Conservation (phyloP, 805 yeast species). For the Candida andamanensis region DNA sequence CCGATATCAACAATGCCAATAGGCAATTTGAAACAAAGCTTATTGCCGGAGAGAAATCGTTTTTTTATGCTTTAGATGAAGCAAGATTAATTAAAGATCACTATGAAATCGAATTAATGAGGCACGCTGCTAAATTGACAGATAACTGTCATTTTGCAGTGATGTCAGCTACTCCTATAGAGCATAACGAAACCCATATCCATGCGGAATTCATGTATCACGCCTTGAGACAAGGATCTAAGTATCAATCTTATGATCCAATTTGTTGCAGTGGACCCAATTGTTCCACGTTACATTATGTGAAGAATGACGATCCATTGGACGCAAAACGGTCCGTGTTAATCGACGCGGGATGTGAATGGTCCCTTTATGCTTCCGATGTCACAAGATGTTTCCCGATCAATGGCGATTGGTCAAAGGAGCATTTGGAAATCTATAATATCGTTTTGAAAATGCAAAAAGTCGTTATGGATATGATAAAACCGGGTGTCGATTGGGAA, state of each 20-base stretch:
- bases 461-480: slow-evolving; percentile 62
- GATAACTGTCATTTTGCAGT: slow-evolving; percentile 88
- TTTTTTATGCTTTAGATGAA: slow-evolving; percentile 77
- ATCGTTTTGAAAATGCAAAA: slow-evolving; percentile 80
- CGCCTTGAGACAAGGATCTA: slow-evolving; percentile 90
- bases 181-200: slow-evolving; percentile 80
- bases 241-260: slow-evolving; percentile 86
- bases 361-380: slow-evolving; percentile 89
- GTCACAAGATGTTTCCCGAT: slow-evolving; percentile 95
- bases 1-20: slow-evolving; percentile 49
- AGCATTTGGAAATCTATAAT: slow-evolving; percentile 77
- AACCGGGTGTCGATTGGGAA: slow-evolving; percentile 85
- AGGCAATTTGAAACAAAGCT: slow-evolving; percentile 32
- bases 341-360: slow-evolving; percentile 96
- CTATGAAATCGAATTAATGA: slow-evolving; percentile 71
- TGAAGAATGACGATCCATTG: slow-evolving; percentile 58
- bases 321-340: slow-evolving; percentile 63
- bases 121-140: slow-evolving; percentile 76
- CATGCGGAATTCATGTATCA: slow-evolving; percentile 96
- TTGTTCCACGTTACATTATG: slow-evolving; percentile 87
- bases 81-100: slow-evolving; percentile 79
- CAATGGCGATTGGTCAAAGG: slow-evolving; percentile 82
- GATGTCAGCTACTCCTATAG: slow-evolving; percentile 88
- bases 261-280: slow-evolving; percentile 92
- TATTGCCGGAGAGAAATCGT: slow-evolving; percentile 40